Evolutionary conservation across 192 early-diverging fungal genomes (phyloP).

Genomic region (Lunasporangiospora selenospora): DNA sequence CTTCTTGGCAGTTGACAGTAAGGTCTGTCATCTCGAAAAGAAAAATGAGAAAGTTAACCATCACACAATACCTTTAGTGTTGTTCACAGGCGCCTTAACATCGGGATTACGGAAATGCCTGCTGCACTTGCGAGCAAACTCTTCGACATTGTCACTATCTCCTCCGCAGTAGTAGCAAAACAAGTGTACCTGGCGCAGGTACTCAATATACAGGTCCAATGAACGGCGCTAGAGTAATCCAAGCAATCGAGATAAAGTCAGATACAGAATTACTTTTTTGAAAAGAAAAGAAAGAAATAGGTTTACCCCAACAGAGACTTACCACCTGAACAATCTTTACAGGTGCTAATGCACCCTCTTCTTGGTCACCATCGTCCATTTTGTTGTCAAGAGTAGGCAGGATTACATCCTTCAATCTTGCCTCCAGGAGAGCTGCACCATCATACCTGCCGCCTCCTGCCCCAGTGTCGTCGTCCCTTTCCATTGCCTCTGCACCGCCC

Average conservation of each 20-base stretch:
- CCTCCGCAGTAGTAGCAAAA: constrained; percentile 96
- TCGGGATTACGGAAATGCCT: constrained; percentile 42
- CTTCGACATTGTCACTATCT: constrained; percentile 83
- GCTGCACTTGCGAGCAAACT: constrained; percentile 81
- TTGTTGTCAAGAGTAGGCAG: constrained; percentile 14
- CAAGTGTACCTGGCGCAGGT: constrained; percentile 88
- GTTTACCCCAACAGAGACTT: not conserved
- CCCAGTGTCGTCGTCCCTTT: constrained; percentile 13
- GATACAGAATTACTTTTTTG: not conserved
- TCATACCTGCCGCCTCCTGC: constrained; percentile 4
- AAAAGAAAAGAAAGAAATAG: not conserved
- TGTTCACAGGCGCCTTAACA: constrained; percentile 29
- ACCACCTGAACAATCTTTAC: constrained; percentile 19
- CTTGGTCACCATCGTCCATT: constrained; percentile 22
- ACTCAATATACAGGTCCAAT: constrained; percentile 86
- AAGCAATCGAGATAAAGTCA: not conserved
- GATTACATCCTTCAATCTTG: constrained; percentile 29
- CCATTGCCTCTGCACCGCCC: constrained; percentile 11
- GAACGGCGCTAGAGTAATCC: constrained; percentile 17
- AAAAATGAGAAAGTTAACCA: too few relatives aligned
- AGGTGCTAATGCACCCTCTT: constrained; percentile 12
- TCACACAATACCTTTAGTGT: constrained; percentile 14
- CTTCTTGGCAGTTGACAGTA: too few relatives aligned
- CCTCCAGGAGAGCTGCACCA: constrained; percentile 10
- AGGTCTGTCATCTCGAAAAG: too few relatives aligned